These are phyloP conservation scores for Termitomyces sp. DNA, from an alignment of 768 basidiomycete species.

Conservation along the genomic window DNA sequence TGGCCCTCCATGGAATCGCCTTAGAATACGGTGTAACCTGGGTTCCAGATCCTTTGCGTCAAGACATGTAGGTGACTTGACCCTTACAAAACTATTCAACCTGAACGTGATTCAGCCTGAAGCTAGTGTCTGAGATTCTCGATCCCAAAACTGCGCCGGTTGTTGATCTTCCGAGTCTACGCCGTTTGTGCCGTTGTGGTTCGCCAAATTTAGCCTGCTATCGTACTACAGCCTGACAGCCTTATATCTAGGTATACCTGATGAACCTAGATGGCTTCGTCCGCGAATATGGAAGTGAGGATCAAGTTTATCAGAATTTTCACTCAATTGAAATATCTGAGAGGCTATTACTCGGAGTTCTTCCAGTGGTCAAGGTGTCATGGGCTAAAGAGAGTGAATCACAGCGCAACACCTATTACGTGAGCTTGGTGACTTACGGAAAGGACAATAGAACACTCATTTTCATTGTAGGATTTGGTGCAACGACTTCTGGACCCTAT, in stretches of 20 bases:
- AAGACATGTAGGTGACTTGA: conserved; percentile 51
- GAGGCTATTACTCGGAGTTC: conserved; percentile 61
- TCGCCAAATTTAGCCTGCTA: conserved; percentile 11
- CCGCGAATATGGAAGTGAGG: conserved; percentile 77
- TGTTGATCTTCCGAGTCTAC: conserved; percentile 55
- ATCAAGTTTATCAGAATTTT: background rate
- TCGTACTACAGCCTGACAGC: background rate
- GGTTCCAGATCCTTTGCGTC: conserved; percentile 56
- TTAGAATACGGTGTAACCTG: conserved; percentile 52
- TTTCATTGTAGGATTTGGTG: conserved; percentile 55
- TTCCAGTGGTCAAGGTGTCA: conserved; percentile 51
- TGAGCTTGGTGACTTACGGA: conserved; percentile 27
- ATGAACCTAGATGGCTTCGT: conserved; percentile 71
- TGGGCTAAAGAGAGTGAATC: conserved; percentile 58
- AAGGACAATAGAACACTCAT: conserved; percentile 5
- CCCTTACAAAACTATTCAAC: background rate
- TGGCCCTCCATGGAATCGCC: conserved; percentile 52
- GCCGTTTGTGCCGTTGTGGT: conserved; percentile 62
- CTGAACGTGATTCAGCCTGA: conserved; percentile 36
- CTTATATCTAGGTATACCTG: conserved; percentile 56
- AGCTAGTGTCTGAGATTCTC: conserved; percentile 57
- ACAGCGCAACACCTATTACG: conserved; percentile 73
- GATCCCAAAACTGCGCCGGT: conserved; percentile 43
- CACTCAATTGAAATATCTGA: conserved; percentile 2
- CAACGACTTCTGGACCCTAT: conserved; percentile 59